Evolutionary conservation across 805 yeast genomes (phyloP), one percentile per base, ranked within the genome.

Genomic region (Candida awuae): DNA sequence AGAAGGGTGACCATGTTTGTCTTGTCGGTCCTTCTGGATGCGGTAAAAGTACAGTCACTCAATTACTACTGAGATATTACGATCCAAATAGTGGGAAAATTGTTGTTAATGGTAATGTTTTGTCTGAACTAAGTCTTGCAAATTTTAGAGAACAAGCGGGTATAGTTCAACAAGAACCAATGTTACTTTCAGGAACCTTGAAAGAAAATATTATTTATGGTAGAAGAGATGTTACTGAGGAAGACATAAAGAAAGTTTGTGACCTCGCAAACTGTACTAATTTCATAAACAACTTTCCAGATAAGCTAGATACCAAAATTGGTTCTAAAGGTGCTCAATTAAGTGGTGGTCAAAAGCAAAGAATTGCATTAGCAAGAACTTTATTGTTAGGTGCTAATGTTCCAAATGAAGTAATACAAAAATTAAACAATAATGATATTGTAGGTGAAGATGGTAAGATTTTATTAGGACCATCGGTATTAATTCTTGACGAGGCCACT

Each of bases 11-110:
- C 49, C 90, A 90, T 51, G 78, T 88, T 13, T 88, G 97, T 56
- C 56, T 90, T 43, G 97, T 88, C 14, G 97, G 97, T 2, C 96
- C 95, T n/a, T 81, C 94, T 25, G 97, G 97, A 2, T 84, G 95
- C 44, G 97, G 97, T 19, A 90, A 90, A 58, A 84, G 95, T 14
- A 88, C 97, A 0, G 75, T 90, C 3, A 71, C 88, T 6, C 84
- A 88, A 37, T 63, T 90, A 37, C 62, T 90, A 32, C 61, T 88
- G 49, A 68, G 97, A 43, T 84, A 84, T 55, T 90, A 90, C 59
- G 95, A 87, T 51, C 88, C 94, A 2, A 55, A 56, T 10, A 43
- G 57, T 0, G 97, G 97, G 18, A 50, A 59, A 7, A 75, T 90
- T 25, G 49, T 63, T 4, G 68, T 88, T 16, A 87, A 87, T 45